A percentile compares a stretch with the other conserved stretches of the same genome.
phyloP scores from a whole-genome alignment of 164 flowering plant genomes.

The Sextonia rubra region DNA sequence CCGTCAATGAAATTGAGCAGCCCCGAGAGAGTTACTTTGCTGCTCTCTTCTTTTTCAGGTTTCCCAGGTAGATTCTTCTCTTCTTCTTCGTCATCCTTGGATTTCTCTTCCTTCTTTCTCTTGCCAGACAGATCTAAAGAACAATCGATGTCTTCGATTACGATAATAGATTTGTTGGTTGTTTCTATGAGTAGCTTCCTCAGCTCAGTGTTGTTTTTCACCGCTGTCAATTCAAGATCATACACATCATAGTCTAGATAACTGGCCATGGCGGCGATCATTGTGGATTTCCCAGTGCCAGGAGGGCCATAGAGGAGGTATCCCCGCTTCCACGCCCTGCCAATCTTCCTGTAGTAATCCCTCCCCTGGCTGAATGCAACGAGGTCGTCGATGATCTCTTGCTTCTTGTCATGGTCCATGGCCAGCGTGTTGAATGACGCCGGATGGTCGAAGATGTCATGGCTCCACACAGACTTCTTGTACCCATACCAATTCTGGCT shows the following conservation, averaged over 20 bases:
- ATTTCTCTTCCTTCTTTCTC: constrained; percentile 32
- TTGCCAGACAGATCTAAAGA: constrained; percentile 60
- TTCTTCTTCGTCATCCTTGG: constrained; percentile 14
- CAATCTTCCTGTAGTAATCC: constrained; percentile 47
- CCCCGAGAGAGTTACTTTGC: constrained; percentile 66
- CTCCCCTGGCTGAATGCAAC: constrained; percentile 35
- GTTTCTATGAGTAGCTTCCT: constrained; percentile 49
- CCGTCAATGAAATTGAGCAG: constrained; percentile 72
- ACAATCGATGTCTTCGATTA: constrained; percentile 72
- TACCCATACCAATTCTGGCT: constrained; percentile 21
- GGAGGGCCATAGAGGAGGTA: constrained; percentile 65
- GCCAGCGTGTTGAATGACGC: constrained; percentile 53
- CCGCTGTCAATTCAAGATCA: constrained; percentile 59
- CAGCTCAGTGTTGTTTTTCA: constrained; percentile 48
- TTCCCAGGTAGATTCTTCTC: constrained; percentile 13
- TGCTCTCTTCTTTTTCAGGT: constrained; percentile 22
- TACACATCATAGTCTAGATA: constrained; percentile 54
- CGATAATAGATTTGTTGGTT: constrained; percentile 48
- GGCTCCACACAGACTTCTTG: constrained; percentile 46
- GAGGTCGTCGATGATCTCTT: constrained; percentile 47
- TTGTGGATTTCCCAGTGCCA: constrained; percentile 63
- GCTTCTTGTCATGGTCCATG: constrained; percentile 47
- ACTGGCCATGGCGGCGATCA: constrained; percentile 71
- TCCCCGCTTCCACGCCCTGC: constrained; percentile 68
- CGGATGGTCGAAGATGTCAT: constrained; percentile 54